Conservation (phyloP, 805 yeast species). For the Candida odintsovae region DNA sequence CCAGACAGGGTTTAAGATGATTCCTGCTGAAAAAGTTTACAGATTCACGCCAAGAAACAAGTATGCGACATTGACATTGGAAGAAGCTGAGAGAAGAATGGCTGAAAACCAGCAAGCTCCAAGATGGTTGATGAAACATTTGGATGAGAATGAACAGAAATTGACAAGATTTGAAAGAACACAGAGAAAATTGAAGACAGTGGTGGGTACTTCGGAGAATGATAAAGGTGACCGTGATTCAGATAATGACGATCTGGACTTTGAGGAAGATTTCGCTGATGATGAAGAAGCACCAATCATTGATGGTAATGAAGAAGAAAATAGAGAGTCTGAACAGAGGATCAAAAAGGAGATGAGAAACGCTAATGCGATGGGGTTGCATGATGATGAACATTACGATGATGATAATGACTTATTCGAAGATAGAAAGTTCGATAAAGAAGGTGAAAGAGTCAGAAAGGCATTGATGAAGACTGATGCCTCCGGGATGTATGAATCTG, state of each 20-base stretch:
- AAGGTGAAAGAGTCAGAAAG: slow-evolving; percentile 80
- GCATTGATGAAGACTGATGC: slow-evolving; percentile 82
- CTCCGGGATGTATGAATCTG: slow-evolving; percentile 70
- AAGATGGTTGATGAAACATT: slow-evolving; percentile 93
- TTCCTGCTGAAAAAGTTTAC: slow-evolving; percentile 93
- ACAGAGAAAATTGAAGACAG: slow-evolving; percentile 41
- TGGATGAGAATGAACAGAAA: slow-evolving; percentile 55
- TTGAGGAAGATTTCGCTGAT: slow-evolving; percentile 95
- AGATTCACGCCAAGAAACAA: slow-evolving; percentile 89
- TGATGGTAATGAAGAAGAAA: slow-evolving; percentile 94
- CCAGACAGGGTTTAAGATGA: slow-evolving; percentile 67
- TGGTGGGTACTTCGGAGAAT: slow-evolving; percentile 34
- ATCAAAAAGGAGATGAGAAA: slow-evolving; percentile 80
- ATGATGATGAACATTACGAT: slow-evolving; percentile 53
- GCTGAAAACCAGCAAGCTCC: slow-evolving; percentile 71
- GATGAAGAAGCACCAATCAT: slow-evolving; percentile 98
- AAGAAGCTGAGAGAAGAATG: slow-evolving; percentile 95
- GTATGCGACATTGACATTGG: slow-evolving; percentile 88
- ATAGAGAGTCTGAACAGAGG: slow-evolving; percentile 78
- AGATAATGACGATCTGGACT: slow-evolving; percentile 89
- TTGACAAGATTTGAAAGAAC: slow-evolving; percentile 47
- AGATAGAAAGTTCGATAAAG: slow-evolving; percentile 78
- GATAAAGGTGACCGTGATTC: slow-evolving; percentile 49
- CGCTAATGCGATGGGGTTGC: slow-evolving; percentile 65
- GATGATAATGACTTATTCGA: slow-evolving; percentile 71